These are phyloP conservation scores for Oryza glumipatula DNA, from an alignment of 176 grass and related monocot species.

Conservation along the genomic window DNA sequence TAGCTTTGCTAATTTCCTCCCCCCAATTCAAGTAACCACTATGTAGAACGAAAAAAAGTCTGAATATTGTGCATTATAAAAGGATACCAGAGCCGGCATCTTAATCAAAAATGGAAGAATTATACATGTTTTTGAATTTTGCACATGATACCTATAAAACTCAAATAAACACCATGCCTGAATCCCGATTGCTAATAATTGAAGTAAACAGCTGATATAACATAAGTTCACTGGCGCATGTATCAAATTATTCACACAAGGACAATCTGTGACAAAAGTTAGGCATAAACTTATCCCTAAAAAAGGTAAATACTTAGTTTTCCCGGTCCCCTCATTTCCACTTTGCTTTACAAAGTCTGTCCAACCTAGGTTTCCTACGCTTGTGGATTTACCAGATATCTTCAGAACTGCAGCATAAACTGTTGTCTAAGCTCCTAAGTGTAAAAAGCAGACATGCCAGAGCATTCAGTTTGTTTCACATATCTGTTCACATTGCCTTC, in stretches of 20 bases:
- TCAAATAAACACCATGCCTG: background rate
- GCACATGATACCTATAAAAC: background rate
- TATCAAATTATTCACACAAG: background rate
- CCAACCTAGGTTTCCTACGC: background rate
- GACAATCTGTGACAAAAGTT: background rate
- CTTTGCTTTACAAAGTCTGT: background rate
- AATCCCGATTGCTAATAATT: background rate
- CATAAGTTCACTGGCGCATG: background rate
- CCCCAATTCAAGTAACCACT: too few relatives aligned
- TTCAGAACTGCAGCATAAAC: background rate
- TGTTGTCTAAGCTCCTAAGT: constrained; percentile 5
- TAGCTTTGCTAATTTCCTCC: background rate
- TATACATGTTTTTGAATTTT: background rate
- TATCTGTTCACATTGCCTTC: constrained; percentile 25
- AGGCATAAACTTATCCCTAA: constrained; percentile 8
- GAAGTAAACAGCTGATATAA: background rate
- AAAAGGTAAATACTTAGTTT: background rate
- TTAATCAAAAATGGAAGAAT: background rate
- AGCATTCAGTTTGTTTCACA: constrained; percentile 32
- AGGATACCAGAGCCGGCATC: background rate
- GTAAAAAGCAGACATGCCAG: constrained; percentile 18
- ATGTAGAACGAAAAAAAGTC: background rate
- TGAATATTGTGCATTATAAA: background rate
- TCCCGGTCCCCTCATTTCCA: background rate
- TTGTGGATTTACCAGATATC: constrained; percentile 1